Conservation (phyloP, 208 protist species). For the Trypanosoma lewisi region DNA sequence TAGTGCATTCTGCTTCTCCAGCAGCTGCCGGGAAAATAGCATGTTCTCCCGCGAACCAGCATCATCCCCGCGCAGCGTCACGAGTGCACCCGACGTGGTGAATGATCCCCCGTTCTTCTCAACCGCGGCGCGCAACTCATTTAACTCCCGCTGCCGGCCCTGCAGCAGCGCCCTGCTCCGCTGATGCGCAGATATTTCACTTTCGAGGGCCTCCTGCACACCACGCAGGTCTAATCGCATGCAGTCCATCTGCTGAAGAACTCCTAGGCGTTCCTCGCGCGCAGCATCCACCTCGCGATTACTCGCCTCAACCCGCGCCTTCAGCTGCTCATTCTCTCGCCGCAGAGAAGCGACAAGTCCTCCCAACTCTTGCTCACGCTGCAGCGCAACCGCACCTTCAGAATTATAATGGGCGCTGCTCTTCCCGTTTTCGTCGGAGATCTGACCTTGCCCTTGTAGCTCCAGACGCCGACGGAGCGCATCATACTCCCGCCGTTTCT, state of each 20-base stretch:
- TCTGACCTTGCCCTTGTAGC: background rate
- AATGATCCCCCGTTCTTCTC: constrained; percentile 23
- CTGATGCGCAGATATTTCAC: constrained; percentile 44
- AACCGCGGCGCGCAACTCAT: constrained; percentile 16
- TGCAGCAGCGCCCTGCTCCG: constrained; percentile 38
- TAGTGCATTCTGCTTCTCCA: constrained; percentile 47
- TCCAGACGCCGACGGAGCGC: constrained; percentile 19
- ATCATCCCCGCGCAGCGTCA: constrained; percentile 24
- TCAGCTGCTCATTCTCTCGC: constrained; percentile 5
- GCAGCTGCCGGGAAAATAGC: constrained; percentile 27
- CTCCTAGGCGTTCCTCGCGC: background rate
- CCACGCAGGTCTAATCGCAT: constrained; percentile 28
- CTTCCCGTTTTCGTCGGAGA: background rate
- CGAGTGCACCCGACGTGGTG: constrained; percentile 10
- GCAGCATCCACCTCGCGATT: constrained; percentile 4
- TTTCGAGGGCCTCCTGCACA: constrained; percentile 46
- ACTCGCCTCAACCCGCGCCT: constrained; percentile 9
- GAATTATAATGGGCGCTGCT: background rate
- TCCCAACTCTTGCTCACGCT: constrained; percentile 27
- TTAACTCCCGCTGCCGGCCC: constrained; percentile 14
- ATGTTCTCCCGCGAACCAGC: constrained; percentile 25
- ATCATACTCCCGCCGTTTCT: constrained; percentile 32
- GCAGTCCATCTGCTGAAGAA: constrained; percentile 16
- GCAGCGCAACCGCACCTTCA: background rate
- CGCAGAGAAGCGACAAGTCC: background rate